Base-by-base conservation (phyloP, 768 basidiomycete genomes). In the Podaxis mareebaensis region DNA sequence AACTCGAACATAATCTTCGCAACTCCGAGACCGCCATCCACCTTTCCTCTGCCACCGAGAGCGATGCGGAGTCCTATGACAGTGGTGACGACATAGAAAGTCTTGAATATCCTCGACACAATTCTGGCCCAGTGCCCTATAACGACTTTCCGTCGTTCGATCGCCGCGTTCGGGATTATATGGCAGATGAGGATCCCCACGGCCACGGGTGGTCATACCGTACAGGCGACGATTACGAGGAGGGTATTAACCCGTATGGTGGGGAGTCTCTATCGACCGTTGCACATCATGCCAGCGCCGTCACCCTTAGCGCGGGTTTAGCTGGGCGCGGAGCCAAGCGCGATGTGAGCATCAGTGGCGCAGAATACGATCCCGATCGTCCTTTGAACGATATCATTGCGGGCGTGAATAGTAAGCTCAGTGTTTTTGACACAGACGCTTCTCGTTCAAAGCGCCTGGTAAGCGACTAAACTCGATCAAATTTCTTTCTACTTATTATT, bases 281-380 rank as follows among this genome's bases (percentile, higher is more conserved):
- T 8, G 92, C 89, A 1, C 95, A 97, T 74, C 95, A 97, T 75
- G 94, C 93, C 26, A 93, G 90, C 66, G 93, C 86, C 2, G 79
- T 96, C 58, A 96, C 95, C 0, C 81, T 97, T 17, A 91, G 84
- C 58, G 92, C 93, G 3, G 95, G 95, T 0, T 81, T 96, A 10
- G 88, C 83, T 40, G 79, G 86, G 2, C 77, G 81, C 4, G 75
- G 72, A 20, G 74, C 73, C 20, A 78, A 81, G 53, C 77, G 87
- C 63, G 88, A 91, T 67, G 68, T 74, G 54, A 81, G 86, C 67
- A 70, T 90, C 57, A 91, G 88, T 72, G 91, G 88, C 42, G 89
- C 89, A 46, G 93, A 95, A 70, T 95, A 91, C 65, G 93, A 95
- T 72, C 92, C 93, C 3, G 92, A 95, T 38, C 80, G 93, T 22